A percentile compares a stretch with the other conserved stretches of the same genome.
These are phyloP conservation scores for Mixia osmundae DNA, from an alignment of 1,284 basidiomycete species.

Conservation along the genomic window DNA sequence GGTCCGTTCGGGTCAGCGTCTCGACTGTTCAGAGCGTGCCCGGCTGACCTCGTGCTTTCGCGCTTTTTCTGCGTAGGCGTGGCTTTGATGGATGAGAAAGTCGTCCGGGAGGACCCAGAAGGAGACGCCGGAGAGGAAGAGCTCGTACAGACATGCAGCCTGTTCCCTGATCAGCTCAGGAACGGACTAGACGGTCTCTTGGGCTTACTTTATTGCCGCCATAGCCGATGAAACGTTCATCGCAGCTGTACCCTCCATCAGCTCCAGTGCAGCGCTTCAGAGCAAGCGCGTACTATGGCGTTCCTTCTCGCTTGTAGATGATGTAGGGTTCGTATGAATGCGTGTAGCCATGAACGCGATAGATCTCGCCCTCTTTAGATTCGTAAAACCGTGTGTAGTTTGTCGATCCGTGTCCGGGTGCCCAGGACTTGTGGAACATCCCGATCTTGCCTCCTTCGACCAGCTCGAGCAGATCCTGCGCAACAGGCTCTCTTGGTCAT, in stretches of 20 bases:
- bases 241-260: constrained; percentile 32
- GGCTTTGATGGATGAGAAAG: constrained; percentile 61
- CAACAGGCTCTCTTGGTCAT: not conserved
- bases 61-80: constrained; percentile 43
- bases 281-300: constrained; percentile 36
- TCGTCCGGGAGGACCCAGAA: constrained; percentile 61
- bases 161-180: constrained; percentile 16
- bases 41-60: constrained; percentile 14
- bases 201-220: constrained; percentile 33
- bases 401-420: constrained; percentile 49
- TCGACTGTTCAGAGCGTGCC: constrained; percentile 1
- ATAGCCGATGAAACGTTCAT: constrained; percentile 69
- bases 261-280: no score
- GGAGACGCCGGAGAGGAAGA: constrained; percentile 40
- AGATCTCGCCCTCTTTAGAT: constrained; percentile 38
- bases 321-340: constrained; percentile 63
- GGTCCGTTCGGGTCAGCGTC: constrained; percentile 1
- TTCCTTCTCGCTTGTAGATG: constrained; percentile 46
- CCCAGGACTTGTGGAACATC: constrained; percentile 54
- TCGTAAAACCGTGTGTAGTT: constrained; percentile 45
- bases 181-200: not conserved
- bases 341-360: constrained; percentile 46
- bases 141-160: constrained; percentile 39
- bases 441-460: constrained; percentile 33
- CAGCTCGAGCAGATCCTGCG: constrained; percentile 33